Percentiles rank a stretch among this genome's conserved stretches.
These are phyloP conservation scores for Suillus spraguei DNA, from an alignment of 768 basidiomycete genomes.

Conservation along the genomic window DNA sequence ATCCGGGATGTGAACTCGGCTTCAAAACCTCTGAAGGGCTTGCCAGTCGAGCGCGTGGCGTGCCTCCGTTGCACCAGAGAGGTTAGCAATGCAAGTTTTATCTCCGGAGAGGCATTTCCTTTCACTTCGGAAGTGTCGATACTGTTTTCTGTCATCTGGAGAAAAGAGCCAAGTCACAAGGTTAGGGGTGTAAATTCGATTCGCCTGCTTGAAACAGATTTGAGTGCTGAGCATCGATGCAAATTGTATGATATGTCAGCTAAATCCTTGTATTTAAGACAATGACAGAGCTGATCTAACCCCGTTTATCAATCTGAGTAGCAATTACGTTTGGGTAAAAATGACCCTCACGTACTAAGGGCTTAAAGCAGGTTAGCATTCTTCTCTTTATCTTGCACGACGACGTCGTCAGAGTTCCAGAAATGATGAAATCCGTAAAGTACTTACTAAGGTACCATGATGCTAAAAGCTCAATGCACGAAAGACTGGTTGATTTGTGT, in stretches of 20 bases:
- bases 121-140: slow-evolving; percentile 26
- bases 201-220: background rate
- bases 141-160: background rate
- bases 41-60: slow-evolving; percentile 14
- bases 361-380: too few relatives aligned
- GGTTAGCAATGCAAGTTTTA: slow-evolving; percentile 32
- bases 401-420: background rate
- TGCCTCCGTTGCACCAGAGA: slow-evolving; percentile 17
- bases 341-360: background rate
- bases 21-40: slow-evolving; percentile 24
- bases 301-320: background rate
- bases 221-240: background rate
- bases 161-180: background rate
- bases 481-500: background rate
- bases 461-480: background rate
- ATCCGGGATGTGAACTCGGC: slow-evolving; percentile 24
- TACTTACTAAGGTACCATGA: background rate
- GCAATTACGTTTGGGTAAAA: background rate
- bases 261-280: background rate
- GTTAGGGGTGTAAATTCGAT: background rate
- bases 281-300: background rate
- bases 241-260: background rate
- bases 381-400: background rate
- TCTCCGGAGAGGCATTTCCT: slow-evolving; percentile 30
- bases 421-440: background rate